These are phyloP conservation scores for Capronia coronata DNA, from an alignment of 2,329 filamentous ascomycete genomes.

Conservation along the genomic window DNA sequence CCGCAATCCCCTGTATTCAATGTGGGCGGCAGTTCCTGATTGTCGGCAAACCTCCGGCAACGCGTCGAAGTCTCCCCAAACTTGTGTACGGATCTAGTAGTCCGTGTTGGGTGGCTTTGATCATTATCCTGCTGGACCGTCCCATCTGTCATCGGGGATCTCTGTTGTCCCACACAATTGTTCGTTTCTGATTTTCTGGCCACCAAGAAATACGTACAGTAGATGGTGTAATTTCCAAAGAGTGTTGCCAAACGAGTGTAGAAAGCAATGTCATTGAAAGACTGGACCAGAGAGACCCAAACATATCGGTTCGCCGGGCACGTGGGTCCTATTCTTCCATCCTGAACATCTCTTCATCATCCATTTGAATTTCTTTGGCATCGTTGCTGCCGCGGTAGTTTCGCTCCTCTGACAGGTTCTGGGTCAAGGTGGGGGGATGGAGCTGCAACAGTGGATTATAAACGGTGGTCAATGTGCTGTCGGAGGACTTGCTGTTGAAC, in stretches of 20 bases:
- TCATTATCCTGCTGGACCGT: too few relatives aligned
- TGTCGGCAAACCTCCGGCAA: neutral
- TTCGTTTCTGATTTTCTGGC: conserved; percentile 2
- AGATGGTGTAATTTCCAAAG: conserved; percentile 7
- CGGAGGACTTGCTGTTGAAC: conserved; percentile 29
- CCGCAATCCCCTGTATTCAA: neutral
- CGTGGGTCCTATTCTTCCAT: conserved; percentile 71
- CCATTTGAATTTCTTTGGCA: conserved; percentile 51
- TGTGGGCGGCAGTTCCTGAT: neutral
- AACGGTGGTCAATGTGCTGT: conserved; percentile 34
- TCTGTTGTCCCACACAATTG: conserved; percentile 17
- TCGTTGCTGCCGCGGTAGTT: conserved; percentile 65
- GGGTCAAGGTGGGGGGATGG: conserved; percentile 40
- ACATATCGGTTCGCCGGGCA: neutral
- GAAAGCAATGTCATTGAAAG: conserved; percentile 10
- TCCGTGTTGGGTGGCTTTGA: too few relatives aligned
- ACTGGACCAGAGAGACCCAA: neutral
- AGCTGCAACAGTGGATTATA: conserved; percentile 40
- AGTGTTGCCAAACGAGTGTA: conserved; percentile 16
- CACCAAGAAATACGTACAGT: conserved; percentile 15
- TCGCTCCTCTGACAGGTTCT: conserved; percentile 46
- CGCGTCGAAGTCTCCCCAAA: too few relatives aligned
- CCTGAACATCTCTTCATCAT: conserved; percentile 93
- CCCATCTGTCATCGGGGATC: conserved; percentile 21
- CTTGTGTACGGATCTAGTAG: too few relatives aligned